Evolutionary conservation across 176 grass and related monocot species (phyloP).

Genomic region (Pontederia paniculata): DNA sequence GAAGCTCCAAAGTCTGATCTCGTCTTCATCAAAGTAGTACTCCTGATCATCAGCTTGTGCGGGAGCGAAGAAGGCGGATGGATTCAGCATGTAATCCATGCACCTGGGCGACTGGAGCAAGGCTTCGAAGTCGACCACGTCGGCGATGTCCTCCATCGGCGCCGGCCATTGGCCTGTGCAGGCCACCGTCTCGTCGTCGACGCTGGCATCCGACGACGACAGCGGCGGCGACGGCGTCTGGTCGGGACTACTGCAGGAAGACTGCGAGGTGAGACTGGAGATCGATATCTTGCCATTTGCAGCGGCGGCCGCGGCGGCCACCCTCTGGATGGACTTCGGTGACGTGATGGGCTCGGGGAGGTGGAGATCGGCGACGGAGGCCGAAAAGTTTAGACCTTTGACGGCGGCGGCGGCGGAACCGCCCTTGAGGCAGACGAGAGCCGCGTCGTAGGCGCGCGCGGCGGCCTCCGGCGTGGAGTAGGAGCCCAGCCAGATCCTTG

Average conservation of each 20-base stretch:
- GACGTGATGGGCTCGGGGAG: conserved; percentile 33
- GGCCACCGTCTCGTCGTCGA: too few species aligned
- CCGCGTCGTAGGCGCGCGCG: conserved; percentile 67
- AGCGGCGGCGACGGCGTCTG: neutral
- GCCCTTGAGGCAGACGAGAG: conserved; percentile 68
- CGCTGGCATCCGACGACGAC: neutral
- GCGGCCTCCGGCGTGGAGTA: conserved; percentile 70
- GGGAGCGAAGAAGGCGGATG: conserved; percentile 45
- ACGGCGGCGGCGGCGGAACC: neutral
- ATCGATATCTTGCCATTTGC: neutral
- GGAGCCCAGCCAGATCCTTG: conserved; percentile 75
- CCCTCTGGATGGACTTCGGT: conserved; percentile 63
- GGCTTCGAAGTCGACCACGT: conserved; percentile 31
- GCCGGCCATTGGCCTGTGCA: too few species aligned
- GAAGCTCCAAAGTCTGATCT: conserved; percentile 74
- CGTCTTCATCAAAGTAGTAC: conserved; percentile 26
- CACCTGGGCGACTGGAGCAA: conserved; percentile 73
- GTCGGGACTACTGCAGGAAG: neutral
- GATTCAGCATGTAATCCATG: conserved; percentile 61
- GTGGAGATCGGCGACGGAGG: conserved; percentile 27
- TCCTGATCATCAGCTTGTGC: neutral
- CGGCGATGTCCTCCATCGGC: neutral
- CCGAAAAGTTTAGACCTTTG: conserved; percentile 56
- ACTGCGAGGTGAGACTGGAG: neutral
- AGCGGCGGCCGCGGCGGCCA: conserved; percentile 39